These are phyloP conservation scores for Globisporangium carolinianum DNA, from an alignment of 352 stramenopile genomes.

Conservation along the genomic window DNA sequence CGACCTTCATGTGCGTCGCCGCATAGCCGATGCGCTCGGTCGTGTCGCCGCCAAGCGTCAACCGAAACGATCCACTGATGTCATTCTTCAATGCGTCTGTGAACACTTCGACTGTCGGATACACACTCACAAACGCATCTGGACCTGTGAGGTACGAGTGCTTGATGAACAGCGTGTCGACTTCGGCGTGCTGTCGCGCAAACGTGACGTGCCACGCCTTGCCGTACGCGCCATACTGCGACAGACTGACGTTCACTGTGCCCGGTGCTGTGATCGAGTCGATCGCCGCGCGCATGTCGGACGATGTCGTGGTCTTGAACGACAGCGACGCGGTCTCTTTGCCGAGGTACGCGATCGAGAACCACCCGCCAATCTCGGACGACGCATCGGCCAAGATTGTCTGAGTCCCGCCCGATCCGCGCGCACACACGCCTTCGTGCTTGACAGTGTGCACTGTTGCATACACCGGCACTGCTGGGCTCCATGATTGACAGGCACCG, in stretches of 20 bases:
- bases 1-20: constrained; percentile 67
- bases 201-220: constrained; percentile 93
- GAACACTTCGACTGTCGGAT: constrained; percentile 55
- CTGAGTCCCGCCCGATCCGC: constrained; percentile 41
- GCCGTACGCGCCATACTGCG: constrained; percentile 55
- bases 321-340: constrained; percentile 65
- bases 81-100: constrained; percentile 48
- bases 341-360: constrained; percentile 85
- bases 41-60: constrained; percentile 41
- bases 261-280: constrained; percentile 73
- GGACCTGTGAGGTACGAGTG: constrained; percentile 68
- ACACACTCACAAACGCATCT: constrained; percentile 59
- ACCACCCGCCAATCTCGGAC: constrained; percentile 86
- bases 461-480: constrained; percentile 29
- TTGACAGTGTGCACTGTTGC: constrained; percentile 55
- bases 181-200: constrained; percentile 35
- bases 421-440: constrained; percentile 55
- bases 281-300: constrained; percentile 82
- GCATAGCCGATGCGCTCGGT: constrained; percentile 51
- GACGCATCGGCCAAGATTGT: constrained; percentile 63
- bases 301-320: constrained; percentile 69
- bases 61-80: constrained; percentile 51
- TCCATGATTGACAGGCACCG: constrained; percentile 20
- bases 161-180: constrained; percentile 72
- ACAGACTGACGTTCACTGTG: constrained; percentile 82